Base-by-base conservation (phyloP, 495 filamentous ascomycete genomes). In the Mycothermus thermophilus region DNA sequence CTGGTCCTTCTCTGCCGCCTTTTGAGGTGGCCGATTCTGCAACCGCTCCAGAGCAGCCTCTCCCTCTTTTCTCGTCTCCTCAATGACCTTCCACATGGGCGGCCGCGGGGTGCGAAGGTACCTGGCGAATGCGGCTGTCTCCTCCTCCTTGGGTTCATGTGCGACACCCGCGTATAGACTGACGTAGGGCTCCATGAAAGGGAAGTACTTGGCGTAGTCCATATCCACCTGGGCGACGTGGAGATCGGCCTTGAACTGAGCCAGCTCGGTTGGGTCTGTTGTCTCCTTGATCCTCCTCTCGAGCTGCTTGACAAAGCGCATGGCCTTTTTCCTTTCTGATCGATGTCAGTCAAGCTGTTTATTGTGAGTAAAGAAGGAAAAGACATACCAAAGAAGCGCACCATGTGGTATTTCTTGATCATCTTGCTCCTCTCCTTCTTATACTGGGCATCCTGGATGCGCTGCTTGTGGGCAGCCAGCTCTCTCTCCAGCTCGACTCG, bases 331-430 rank as follows among this genome's bases (percentile, higher is more conserved):
- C 21, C 83, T 69, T 42, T 94, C 88, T 92, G 46, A 12, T 12
- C 2, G 16, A 12, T 2, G 19, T 40, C 28, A 42, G 33, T 24
- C 1, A 16, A 18, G 8, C 19, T 4, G 19, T 19, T n/a, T 12
- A 8, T 12, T 24, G 14, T 6, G 14, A 10, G 7, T n/a, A 26
- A 23, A 9, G 12, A 12, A 41, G 25, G 45, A 32, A 21, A 2
- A 8, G 10, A 50, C 67, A 32, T 55, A 82, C 86, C 70, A 69
- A 80, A 83, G 54, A 97, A 97, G 31, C 90, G 67, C 16, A 95
- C 80, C 72, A 90, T 93, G 52, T 94, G 88, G 51, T 94, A 97
- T 47, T 75, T 84, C 51, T 67, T 71, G 32, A 88, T 87, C 70
- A 93, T 80, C 35, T 71, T 66, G 41, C 72, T 69, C 40, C 78